Conservation (phyloP, 305 asterid genomes). For the Fraxinus baroniana region DNA sequence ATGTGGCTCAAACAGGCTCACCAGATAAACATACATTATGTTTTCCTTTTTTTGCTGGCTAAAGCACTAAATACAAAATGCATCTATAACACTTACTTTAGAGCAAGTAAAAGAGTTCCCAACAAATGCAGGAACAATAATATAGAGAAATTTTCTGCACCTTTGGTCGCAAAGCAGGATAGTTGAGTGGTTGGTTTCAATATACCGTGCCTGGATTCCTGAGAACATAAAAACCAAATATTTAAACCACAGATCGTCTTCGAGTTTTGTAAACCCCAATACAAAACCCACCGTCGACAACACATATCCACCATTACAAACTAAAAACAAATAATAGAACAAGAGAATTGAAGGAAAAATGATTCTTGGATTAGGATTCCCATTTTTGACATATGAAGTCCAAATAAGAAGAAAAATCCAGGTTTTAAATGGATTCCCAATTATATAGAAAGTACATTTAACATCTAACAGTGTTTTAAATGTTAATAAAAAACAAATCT, state of each 20-base stretch:
- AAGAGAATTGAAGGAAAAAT: not conserved
- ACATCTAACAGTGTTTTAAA: not conserved
- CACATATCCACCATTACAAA: not conserved
- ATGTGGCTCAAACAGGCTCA: no score
- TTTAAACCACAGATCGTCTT: not conserved
- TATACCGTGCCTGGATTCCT: slow-evolving; percentile 41
- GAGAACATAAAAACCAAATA: slow-evolving; percentile 21
- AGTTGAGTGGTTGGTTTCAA: slow-evolving; percentile 36
- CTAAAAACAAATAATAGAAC: not conserved
- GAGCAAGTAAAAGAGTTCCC: not conserved
- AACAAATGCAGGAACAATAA: not conserved
- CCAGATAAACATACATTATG: not conserved
- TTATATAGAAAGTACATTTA: not conserved
- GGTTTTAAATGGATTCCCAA: not conserved
- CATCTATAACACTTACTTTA: not conserved
- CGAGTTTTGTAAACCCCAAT: not conserved
- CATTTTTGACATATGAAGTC: not conserved
- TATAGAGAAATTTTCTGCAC: slow-evolving; percentile 24
- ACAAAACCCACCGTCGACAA: not conserved
- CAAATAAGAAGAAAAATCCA: not conserved
- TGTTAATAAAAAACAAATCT: not conserved
- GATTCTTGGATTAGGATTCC: not conserved
- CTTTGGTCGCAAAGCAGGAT: slow-evolving; percentile 46
- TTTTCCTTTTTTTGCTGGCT: not conserved
- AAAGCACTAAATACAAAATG: not conserved